Base-by-base conservation (phyloP, 495 filamentous ascomycete species). In the Podospora australis region DNA sequence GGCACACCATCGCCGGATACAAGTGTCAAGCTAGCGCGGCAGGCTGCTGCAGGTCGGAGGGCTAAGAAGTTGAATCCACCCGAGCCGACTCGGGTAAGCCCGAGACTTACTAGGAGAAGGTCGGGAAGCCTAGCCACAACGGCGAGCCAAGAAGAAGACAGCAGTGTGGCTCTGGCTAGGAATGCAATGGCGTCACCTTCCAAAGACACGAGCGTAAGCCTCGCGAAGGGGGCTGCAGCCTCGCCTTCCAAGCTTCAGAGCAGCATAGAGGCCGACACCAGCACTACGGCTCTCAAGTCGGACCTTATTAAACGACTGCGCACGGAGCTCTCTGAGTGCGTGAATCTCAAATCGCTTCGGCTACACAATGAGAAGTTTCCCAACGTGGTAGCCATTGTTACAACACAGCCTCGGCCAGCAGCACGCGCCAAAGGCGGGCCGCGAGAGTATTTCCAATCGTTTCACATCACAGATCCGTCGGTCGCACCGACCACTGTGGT, bases 381-480 rank as follows among this genome's bases (percentile, higher is more conserved):
- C 10, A 82, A 90, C 54, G 72, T 86, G 9, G 72, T 92, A 25
- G 87, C 81, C 1, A 67, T 91, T 16, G 85, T 81, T 10, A 74
- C 79, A 16, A 70, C 79, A 39, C 59, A 64, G 17, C 76, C 79
- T 1, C 66, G 71, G 3, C 66, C 75, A 4, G 73, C 83, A 2
- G 65, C 70, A 21, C 77, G 81, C 23, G 80, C 84, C 9, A 80
- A 80, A 46, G 69, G 73, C 13, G 85, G 84, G 1, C 81, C 83
- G 5, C 72, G 78, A 47, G 84, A 94, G 57, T 90, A 79, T 62
- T 72, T 76, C 58, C 70, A 87, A 46, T 78, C 79, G 17, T 74
- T 92, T 38, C 75, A 78, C 29, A 69, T 94, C 45, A 84, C 82
- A 1, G 89, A 94, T 61, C 75, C 78, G 14, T 75, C 78, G 0